Evolutionary conservation across 2,329 filamentous ascomycete species (phyloP), one percentile per base, ranked within the genome.

Genomic region (Fusarium burgessii): DNA sequence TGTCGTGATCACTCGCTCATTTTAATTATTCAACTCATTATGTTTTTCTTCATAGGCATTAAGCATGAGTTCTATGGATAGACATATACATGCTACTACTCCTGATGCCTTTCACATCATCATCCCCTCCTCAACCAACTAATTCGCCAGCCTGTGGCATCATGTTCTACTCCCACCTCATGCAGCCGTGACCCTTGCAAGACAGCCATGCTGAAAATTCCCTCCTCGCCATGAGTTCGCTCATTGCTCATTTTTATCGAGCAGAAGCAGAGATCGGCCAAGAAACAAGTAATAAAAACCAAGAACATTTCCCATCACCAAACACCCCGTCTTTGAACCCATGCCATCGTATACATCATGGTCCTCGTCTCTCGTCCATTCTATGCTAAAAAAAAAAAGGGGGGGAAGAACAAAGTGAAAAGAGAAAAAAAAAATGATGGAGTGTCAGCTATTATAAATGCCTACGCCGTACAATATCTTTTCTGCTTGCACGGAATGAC

Each of bases 331-430:
- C 58, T 49, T 55, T 36, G 40, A 73, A 68, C 59, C 58, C 67
- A 73, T 73, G 70, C 38, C 55, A 73, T 73, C 70, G 70, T 73
- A 15, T 73, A 68, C 49, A 51, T 71, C 66, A 73, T 73, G 70
- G 70, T 42, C n/a, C 51, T 65, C 52, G 27, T 68, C 42, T 42
- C 51, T 59, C 57, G 12, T 58, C 51, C 46, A n/a, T 58, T 72
- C 55, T 71, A 60, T 73, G 43, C 36, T 29, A 55, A 51, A 15
- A 51, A 46, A 42, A 29, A 29, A 11, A 29, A 29, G 9, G 27
- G 27, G 29, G 11, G 18, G 23, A 49, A 32, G n/a, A 29, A 57
- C 20, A 14, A 27, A 52, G 18, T 38, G 15, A 36, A 38, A 14
- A 46, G 17, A 42, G 33, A 59, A 43, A 20, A 57, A 55, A 36